Evolutionary conservation across 1,284 basidiomycete species (phyloP).

Genomic region (Tilletia walkeri): DNA sequence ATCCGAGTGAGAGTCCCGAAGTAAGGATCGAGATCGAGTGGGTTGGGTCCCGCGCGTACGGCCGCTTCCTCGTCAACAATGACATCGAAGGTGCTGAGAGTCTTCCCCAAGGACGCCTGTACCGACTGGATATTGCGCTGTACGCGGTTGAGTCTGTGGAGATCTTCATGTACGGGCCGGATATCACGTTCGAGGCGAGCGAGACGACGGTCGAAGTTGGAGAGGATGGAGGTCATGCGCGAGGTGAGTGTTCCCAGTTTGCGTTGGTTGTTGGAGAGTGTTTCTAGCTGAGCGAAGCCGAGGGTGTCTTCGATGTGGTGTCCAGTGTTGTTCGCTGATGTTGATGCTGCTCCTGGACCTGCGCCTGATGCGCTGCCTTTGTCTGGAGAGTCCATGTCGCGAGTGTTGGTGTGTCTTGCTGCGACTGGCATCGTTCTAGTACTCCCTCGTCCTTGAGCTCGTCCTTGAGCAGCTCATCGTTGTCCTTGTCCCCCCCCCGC

Average conservation of each 20-base stretch:
- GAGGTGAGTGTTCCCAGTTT: slow-evolving; percentile 55
- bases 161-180: slow-evolving; percentile 52
- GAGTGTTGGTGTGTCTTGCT: too few species aligned
- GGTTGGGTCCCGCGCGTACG: slow-evolving; percentile 46
- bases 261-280: slow-evolving; percentile 56
- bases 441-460: too few species aligned
- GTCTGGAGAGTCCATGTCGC: too few species aligned
- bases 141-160: slow-evolving; percentile 48
- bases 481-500: too few species aligned
- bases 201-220: slow-evolving; percentile 57
- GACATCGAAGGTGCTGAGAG: slow-evolving; percentile 49
- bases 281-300: slow-evolving; percentile 56
- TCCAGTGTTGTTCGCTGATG: too few species aligned
- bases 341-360: too few species aligned
- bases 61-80: slow-evolving; percentile 50
- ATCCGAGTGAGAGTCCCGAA: slow-evolving; percentile 50
- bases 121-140: slow-evolving; percentile 38
- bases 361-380: too few species aligned
- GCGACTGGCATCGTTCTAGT: too few species aligned
- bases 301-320: slow-evolving; percentile 18
- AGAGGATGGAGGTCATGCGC: slow-evolving; percentile 56
- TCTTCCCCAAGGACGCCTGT: slow-evolving; percentile 27
- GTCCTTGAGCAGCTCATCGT: too few species aligned
- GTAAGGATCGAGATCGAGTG: slow-evolving; percentile 44
- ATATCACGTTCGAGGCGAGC: slow-evolving; percentile 53